Percentiles rank a stretch among this genome's conserved stretches.
Conservation (phyloP, 2,329 filamentous ascomycete species). For the Penicillium corylophilum region DNA sequence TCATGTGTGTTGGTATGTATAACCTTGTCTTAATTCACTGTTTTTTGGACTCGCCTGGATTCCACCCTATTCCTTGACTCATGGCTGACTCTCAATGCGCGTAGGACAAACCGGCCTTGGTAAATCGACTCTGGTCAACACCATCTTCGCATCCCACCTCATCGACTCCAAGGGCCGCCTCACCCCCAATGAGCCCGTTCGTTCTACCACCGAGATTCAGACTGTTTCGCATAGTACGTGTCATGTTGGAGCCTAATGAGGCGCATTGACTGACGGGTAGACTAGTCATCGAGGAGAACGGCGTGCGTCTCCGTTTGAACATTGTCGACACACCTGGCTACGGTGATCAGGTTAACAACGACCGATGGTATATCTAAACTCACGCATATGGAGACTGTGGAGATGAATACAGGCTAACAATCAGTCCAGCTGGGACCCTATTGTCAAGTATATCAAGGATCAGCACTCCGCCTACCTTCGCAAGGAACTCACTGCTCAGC, state of each 20-base stretch:
- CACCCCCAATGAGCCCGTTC: conserved; percentile 85
- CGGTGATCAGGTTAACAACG: conserved; percentile 98
- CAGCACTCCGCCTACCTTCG: conserved; percentile 98
- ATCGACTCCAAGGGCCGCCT: conserved; percentile 98
- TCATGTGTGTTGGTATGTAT: conserved; percentile 94
- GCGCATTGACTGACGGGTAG: conserved; percentile 17
- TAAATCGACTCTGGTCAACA: conserved; percentile 99
- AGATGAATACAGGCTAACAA: conserved; percentile 20
- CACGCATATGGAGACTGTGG: background rate
- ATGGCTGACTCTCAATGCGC: conserved; percentile 33
- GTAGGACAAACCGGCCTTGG: conserved; percentile 95
- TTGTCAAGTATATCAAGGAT: conserved; percentile 99
- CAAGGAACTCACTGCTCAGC: conserved; percentile 98
- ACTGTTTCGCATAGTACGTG: conserved; percentile 79
- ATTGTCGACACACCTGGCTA: conserved; percentile 99
- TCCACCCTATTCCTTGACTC: background rate
- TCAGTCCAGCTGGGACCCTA: conserved; percentile 78
- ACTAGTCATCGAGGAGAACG: conserved; percentile 93
- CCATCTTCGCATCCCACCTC: conserved; percentile 98
- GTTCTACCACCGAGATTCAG: conserved; percentile 96
- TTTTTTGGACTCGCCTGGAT: background rate
- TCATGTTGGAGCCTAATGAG: background rate
- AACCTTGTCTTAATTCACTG: background rate
- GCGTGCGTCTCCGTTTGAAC: conserved; percentile 93
- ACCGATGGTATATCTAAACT: conserved; percentile 68